A percentile compares a stretch with the other conserved stretches of the same genome.
phyloP scores from a whole-genome alignment of 176 grass and related monocot species.

The Oryza glumipatula region DNA sequence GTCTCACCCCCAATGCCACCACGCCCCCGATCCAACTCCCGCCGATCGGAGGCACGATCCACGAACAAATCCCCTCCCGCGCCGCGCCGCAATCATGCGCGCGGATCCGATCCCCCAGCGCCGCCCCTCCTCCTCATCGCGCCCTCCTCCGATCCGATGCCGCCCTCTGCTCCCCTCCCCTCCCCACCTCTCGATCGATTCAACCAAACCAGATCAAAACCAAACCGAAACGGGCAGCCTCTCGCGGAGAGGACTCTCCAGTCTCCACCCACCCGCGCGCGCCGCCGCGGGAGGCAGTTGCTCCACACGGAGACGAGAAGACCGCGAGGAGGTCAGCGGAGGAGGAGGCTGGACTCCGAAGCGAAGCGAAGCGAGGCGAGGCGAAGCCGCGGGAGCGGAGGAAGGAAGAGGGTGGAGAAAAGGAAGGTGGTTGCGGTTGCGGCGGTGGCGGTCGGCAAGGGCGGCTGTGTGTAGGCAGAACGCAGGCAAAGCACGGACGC shows the following conservation, averaged over 20 bases:
- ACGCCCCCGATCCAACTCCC: neutral
- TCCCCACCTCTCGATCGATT: conserved; percentile 6
- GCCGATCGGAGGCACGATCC: conserved; percentile 6
- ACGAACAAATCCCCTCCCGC: conserved; percentile 24
- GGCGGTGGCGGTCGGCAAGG: no score
- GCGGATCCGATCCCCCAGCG: neutral
- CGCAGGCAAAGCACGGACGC: no score
- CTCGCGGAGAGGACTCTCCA: neutral
- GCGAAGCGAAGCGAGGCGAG: no score
- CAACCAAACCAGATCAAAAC: conserved; percentile 14
- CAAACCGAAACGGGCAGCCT: neutral
- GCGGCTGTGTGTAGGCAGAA: neutral
- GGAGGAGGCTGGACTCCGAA: conserved; percentile 4
- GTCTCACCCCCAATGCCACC: conserved; percentile 16
- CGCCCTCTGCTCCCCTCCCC: neutral
- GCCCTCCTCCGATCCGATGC: neutral
- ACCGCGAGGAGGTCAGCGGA: conserved; percentile 37
- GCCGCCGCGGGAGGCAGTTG: neutral
- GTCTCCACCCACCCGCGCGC: neutral
- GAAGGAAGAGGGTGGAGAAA: neutral
- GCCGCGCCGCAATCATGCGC: conserved; percentile 13
- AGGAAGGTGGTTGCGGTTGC: conserved; percentile 2
- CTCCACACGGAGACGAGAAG: conserved; percentile 6
- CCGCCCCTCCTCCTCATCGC: neutral
- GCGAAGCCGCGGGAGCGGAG: no score